Percentiles rank a stretch among this genome's conserved stretches.
Conservation (phyloP, 805 yeast species). For the Suhomyces sp. region DNA sequence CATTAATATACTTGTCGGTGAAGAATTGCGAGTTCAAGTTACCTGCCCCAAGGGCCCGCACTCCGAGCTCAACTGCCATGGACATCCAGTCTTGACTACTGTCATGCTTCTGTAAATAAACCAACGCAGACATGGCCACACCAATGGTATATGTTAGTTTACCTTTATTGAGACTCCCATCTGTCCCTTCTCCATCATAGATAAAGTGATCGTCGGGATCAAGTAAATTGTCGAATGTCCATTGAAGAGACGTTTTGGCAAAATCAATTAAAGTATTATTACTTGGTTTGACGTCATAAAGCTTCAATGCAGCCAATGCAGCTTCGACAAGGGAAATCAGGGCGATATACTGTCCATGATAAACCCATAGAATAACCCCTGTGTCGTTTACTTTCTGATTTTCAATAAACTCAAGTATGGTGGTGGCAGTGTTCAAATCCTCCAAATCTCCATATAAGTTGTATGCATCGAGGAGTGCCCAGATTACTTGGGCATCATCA, state of each 20-base stretch:
- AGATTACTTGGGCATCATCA: slow-evolving; percentile 27
- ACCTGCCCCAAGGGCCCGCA: slow-evolving; percentile 8
- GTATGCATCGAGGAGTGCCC: slow-evolving; percentile 27
- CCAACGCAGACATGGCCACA: slow-evolving; percentile 20
- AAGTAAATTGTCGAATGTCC: slow-evolving; percentile 14
- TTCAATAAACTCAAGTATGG: slow-evolving; percentile 13
- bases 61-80: slow-evolving; percentile 16
- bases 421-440: slow-evolving; percentile 13
- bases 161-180: slow-evolving; percentile 20
- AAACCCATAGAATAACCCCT: slow-evolving; percentile 27
- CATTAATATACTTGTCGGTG: slow-evolving; percentile 21
- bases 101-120: slow-evolving; percentile 13
- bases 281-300: slow-evolving; percentile 16
- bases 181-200: slow-evolving; percentile 20
- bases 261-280: slow-evolving; percentile 10
- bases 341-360: slow-evolving; percentile 20
- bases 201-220: slow-evolving; percentile 22
- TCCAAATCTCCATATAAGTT: slow-evolving; percentile 1
- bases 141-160: slow-evolving; percentile 28
- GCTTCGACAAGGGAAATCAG: slow-evolving; percentile 28
- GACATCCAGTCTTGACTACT: slow-evolving; percentile 15
- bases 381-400: slow-evolving; percentile 15
- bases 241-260: slow-evolving; percentile 17
- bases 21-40: slow-evolving; percentile 18
- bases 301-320: slow-evolving; percentile 24